Evolutionary conservation across 2,329 filamentous ascomycete genomes (phyloP), one percentile per base, ranked within the genome.

Genomic region (Samsoniella hepiali): DNA sequence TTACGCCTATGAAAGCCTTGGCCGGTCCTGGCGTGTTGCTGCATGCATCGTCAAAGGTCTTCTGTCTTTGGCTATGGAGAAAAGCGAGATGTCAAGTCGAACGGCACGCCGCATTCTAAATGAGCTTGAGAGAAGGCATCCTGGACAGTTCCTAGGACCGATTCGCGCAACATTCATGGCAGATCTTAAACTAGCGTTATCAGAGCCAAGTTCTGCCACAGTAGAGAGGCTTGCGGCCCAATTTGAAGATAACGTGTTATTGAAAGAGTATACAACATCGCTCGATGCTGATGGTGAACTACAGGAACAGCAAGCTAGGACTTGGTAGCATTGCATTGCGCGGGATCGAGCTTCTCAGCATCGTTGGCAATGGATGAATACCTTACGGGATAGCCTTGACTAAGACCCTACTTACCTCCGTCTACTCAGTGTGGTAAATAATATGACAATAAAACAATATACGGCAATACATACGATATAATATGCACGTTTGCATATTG

Each of bases 91-190:
- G 47, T 65, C 73, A 4, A 67, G 65, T 2, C 50, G 13, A 2
- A 69, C 72, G 15, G 75, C 76, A 0, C 69, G 70, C n/a, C 63
- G 63, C 3, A 70, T 78, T 31, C 67, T 77, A 55, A 55, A 64
- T 4, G 67, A 74, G 4, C 68, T 78, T 8, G 70, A 70, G 29
- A 68, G 69, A 15, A 67, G 68, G 1, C 69, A 68, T 3, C 62
- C 70, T 15, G 65, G 63, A 3, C 49, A 63, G 1, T 62, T 68
- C 3, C 60, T 68, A 6, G 70, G 68, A 0, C 66, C 69, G 3
- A 71, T 77, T 9, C 68, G 73, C 1, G 76, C 72, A 4, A 73
- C 73, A 0, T 75, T 79, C 62, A 75, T 77, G 73, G 68, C 70
- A 3, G 75, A 79, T 58, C 65, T 77, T 53, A 69, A 73, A 17